These are phyloP conservation scores for Dictyostelium discoideum DNA, from an alignment of 78 protist species.

Conservation along the genomic window dicty_2.7 NC_007088.5:2151501-2152000, in stretches of 20 bases:
- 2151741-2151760: background rate
- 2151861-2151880: background rate
- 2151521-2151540: too few species aligned
- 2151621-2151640: background rate
- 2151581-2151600: too few species aligned
- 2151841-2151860: background rate
- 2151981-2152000: too few species aligned
- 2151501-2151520: too few species aligned
- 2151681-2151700: background rate
- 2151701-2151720: background rate
- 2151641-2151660: background rate
- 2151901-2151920: too few species aligned
- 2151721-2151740: background rate
- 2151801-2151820: background rate
- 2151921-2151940: too few species aligned
- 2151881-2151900: background rate
- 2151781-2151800: background rate
- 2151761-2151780: background rate
- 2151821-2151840: background rate
- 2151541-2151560: too few species aligned
- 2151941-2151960: too few species aligned
- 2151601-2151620: background rate
- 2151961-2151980: too few species aligned
- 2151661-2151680: background rate
- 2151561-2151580: too few species aligned